Evolutionary conservation across 2,329 filamentous ascomycete genomes (phyloP), one percentile per base, ranked within the genome.

Genomic region (Aspergillus ruber): DNA sequence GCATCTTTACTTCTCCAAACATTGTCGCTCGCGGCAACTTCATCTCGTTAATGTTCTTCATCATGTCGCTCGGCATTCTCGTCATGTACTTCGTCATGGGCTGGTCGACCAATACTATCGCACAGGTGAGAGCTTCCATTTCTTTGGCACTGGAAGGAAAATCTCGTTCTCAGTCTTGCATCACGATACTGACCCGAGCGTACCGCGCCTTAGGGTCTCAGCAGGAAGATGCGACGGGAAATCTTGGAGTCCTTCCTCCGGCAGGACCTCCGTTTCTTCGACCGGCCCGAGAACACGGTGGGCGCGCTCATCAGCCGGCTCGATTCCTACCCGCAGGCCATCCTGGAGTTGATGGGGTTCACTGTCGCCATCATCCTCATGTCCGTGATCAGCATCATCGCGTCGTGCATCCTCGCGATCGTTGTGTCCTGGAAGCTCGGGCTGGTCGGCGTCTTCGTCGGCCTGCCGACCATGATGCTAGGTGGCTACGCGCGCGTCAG

Each of bases 401-500:
- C 73, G 1, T 74, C 70, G 50, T 67, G 68, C 12, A 63, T 75
- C 7, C 59, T 81, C 1, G 72, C 72, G 3, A 63, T 81, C 6
- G 68, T 60, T 2, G 67, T 66, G 42, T 73, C 73, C 0, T 81
- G 74, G 74, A 78, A 76, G 45, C 65, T 80, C 1, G 75, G 74
- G 0, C 64, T 80, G 0, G 71, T 75, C 0, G 62, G 76, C 1
- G 61, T 73, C 0, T 68, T 76, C 32, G 74, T 71, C 9, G 73
- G 71, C 2, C 56, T 80, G 8, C 69, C 76, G 0, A 65, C 72
- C 0, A 61, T 80, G 15, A 57, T 78, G 2, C 56, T 62, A 1
- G 64, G 73, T 0, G 77, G 76, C 2, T 76, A 74, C 43, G 49
- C 74, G 4, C 66, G 75, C 1, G 74, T 80, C 40, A 64, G 72